These are phyloP conservation scores for Hansenula sp. DNA, from an alignment of 1,139 yeast species.

Conservation along the genomic window DNA sequence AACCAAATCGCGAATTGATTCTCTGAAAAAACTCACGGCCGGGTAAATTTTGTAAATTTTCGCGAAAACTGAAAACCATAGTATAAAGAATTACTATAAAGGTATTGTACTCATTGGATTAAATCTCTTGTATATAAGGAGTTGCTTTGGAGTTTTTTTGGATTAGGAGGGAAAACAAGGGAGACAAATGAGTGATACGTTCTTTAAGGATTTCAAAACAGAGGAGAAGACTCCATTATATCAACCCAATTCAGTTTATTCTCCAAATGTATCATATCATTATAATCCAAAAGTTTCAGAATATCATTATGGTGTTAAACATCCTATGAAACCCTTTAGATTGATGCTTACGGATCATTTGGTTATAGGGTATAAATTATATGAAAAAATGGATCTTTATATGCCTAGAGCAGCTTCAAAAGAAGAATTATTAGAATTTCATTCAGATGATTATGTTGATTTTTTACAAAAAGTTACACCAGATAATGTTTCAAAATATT, in stretches of 20 bases:
- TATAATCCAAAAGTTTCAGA: constrained; percentile 78
- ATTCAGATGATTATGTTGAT: constrained; percentile 81
- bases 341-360: constrained; percentile 91
- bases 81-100: too few species aligned
- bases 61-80: too few species aligned
- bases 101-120: too few species aligned
- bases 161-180: background rate
- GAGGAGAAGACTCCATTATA: constrained; percentile 55
- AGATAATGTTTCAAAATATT: constrained; percentile 59
- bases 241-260: constrained; percentile 29
- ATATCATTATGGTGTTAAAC: constrained; percentile 87
- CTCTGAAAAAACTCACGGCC: too few species aligned
- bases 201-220: constrained; percentile 51
- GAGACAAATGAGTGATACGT: constrained; percentile 22
- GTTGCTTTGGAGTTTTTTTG: too few species aligned
- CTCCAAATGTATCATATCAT: constrained; percentile 76
- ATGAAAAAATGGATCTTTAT: constrained; percentile 87
- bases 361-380: constrained; percentile 78
- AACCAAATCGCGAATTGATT: too few species aligned
- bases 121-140: too few species aligned
- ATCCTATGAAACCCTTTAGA: constrained; percentile 98
- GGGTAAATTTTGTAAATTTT: too few species aligned
- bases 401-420: constrained; percentile 78
- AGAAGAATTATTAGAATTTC: constrained; percentile 76
- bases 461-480: constrained; percentile 82